Evolutionary conservation across 2,329 filamentous ascomycete genomes (phyloP), one percentile per base, ranked within the genome.

Genomic region (Diplocarpon mali): DNA sequence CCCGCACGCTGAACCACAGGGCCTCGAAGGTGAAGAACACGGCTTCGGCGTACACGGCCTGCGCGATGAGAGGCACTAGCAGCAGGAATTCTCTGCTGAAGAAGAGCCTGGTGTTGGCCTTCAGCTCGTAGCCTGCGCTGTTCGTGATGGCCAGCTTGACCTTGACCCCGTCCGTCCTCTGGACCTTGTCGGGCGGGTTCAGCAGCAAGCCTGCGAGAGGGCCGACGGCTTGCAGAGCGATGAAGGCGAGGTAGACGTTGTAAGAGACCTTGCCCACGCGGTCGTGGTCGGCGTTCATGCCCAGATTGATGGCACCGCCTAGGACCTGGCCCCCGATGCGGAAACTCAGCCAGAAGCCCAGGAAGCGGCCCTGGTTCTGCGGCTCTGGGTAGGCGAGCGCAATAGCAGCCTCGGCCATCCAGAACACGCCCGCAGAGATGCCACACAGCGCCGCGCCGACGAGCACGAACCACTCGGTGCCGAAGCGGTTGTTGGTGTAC

Each of bases 391-490:
- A 87, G 0, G 76, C 71, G 15, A 86, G 73, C 0, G 81, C 81
- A 45, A 87, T 83, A 0, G 83, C 81, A 0, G 79, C 79, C 62
- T 87, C 83, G 0, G 81, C 76, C 69, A 79, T 79, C 83, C 83
- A 87, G 62, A 86, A 86, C 0, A 86, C 68, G 0, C 83, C 83
- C 0, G 83, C 82, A 2, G 47, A 48, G 14, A 60, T 53, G 1
- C 57, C 57, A 43, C 56, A 59, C 1, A 54, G 37, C 1, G 54
- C 55, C 0, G 57, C 55, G 5, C 57, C 83, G 8, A 86, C 62
- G 0, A 85, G 68, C 0, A 79, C 71, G 9, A 85, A 70, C 83
- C 83, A 87, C 51, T 80, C 73, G 0, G 65, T 76, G 1, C 78
- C 79, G 54, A 72, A 86, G 0, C 81, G 71, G 57, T 85, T 86